Conservation (phyloP, 768 basidiomycete genomes). For the Leucocoprinus birnbaumii region DNA sequence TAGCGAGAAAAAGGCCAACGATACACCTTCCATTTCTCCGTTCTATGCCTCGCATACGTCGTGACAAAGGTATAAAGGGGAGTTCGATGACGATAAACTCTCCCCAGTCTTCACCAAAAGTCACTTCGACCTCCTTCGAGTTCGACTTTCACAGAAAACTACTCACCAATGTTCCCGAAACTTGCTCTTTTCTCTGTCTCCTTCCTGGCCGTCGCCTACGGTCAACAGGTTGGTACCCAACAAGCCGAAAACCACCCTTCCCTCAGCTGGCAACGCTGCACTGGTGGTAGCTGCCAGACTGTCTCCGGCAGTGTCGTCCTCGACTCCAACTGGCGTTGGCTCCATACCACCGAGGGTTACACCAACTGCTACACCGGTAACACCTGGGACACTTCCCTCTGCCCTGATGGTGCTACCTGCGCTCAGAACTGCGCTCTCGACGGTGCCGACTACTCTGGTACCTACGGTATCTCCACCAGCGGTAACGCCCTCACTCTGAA, state of each 20-base stretch:
- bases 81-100: not conserved
- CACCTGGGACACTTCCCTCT: slow-evolving; percentile 28
- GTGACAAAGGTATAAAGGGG: not conserved
- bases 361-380: slow-evolving; percentile 30
- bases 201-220: slow-evolving; percentile 28
- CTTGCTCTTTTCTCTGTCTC: slow-evolving; percentile 23
- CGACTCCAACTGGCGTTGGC: slow-evolving; percentile 45
- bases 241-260: slow-evolving; percentile 40
- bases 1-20: not conserved
- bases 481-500: slow-evolving; percentile 35
- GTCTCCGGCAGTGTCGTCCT: slow-evolving; percentile 28
- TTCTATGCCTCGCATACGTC: not conserved
- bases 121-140: not conserved
- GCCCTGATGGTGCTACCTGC: slow-evolving; percentile 37
- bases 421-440: slow-evolving; percentile 28
- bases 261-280: slow-evolving; percentile 35
- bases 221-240: slow-evolving; percentile 40
- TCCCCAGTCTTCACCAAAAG: not conserved
- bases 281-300: slow-evolving; percentile 25
- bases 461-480: slow-evolving; percentile 27
- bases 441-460: slow-evolving; percentile 31
- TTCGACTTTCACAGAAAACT: not conserved
- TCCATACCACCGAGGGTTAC: slow-evolving; percentile 23
- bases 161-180: slow-evolving; percentile 6
- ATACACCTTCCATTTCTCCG: not conserved